Evolutionary conservation across 2,329 filamentous ascomycete species (phyloP).

Genomic region (Parastagonospora avenae): DNA sequence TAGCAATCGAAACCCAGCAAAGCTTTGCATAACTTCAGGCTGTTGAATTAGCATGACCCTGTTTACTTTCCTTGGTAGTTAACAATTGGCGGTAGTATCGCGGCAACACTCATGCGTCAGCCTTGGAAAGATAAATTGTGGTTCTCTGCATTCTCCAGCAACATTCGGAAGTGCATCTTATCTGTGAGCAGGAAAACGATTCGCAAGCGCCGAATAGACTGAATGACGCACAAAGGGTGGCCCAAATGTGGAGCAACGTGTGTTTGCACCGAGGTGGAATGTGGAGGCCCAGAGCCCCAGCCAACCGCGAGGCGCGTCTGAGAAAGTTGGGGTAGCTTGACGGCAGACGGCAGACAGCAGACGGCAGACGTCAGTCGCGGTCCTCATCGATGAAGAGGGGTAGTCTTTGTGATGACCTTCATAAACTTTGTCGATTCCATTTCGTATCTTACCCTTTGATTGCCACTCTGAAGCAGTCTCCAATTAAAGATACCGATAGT

Average conservation of each 20-base stretch:
- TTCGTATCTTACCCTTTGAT: slow-evolving; percentile 7
- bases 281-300: neutral
- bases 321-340: too few relatives aligned
- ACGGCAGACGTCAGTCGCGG: neutral
- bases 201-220: neutral
- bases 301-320: neutral
- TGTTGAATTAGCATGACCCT: too few relatives aligned
- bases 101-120: too few relatives aligned
- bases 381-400: slow-evolving; percentile 2
- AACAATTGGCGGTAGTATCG: too few relatives aligned
- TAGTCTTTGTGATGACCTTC: neutral
- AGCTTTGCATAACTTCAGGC: too few relatives aligned
- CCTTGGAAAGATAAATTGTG: too few relatives aligned
- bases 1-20: too few relatives aligned
- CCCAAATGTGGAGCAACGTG: neutral
- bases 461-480: too few relatives aligned
- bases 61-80: too few relatives aligned
- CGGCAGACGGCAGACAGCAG: neutral
- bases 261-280: neutral
- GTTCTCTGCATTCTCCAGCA: too few relatives aligned
- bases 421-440: neutral
- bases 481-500: too few relatives aligned
- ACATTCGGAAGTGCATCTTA: too few relatives aligned
- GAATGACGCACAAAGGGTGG: neutral
- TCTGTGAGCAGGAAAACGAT: neutral